Conservation (phyloP, 2,329 filamentous ascomycete genomes). For the Colletotrichum sp. region DNA sequence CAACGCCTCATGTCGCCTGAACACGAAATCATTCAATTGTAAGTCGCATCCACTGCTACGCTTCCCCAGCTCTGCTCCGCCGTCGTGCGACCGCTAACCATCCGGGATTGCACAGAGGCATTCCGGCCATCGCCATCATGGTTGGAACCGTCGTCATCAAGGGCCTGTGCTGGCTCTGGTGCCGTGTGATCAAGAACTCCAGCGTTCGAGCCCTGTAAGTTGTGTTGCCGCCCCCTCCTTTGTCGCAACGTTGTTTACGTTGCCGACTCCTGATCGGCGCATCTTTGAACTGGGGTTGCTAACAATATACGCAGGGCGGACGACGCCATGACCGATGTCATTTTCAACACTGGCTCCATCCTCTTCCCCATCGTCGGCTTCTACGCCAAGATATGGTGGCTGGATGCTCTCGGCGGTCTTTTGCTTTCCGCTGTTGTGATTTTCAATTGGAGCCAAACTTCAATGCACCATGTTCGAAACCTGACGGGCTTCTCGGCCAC, state of each 20-base stretch:
- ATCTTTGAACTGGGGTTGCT: constrained; percentile 26
- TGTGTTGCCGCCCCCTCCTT: neutral
- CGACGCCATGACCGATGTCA: constrained; percentile 72
- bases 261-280: constrained; percentile 18
- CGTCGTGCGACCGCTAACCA: constrained; percentile 1
- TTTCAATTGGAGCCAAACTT: constrained; percentile 77
- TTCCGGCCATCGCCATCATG: constrained; percentile 82
- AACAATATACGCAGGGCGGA: constrained; percentile 41
- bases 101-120: constrained; percentile 41
- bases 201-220: constrained; percentile 78
- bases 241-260: neutral
- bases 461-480: constrained; percentile 78
- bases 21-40: constrained; percentile 73
- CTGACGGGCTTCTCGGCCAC: constrained; percentile 79
- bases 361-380: constrained; percentile 83
- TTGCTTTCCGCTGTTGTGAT: constrained; percentile 81
- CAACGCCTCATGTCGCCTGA: constrained; percentile 65
- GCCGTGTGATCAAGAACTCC: constrained; percentile 82
- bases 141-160: constrained; percentile 81
- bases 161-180: constrained; percentile 84
- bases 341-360: constrained; percentile 91
- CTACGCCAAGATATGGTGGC: constrained; percentile 80
- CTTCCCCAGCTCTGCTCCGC: neutral
- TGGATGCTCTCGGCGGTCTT: constrained; percentile 80
- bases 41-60: constrained; percentile 19